These are phyloP conservation scores for Diaporthe destruens DNA, from an alignment of 2,329 filamentous ascomycete genomes.

Conservation along the genomic window DNA sequence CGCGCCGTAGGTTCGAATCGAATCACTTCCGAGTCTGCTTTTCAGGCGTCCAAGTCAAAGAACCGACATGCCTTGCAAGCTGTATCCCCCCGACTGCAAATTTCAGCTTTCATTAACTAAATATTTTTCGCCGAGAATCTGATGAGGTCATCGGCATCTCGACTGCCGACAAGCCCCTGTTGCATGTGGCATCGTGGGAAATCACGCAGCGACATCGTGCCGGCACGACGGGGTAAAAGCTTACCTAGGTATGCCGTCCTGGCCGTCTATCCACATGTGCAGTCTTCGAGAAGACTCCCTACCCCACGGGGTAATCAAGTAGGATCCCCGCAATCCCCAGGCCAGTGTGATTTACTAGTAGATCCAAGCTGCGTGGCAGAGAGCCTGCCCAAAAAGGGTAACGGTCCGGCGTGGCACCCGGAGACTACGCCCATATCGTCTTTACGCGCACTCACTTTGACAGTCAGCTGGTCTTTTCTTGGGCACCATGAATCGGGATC, in stretches of 20 bases:
- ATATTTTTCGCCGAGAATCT: not conserved
- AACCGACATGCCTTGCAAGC: too few species aligned
- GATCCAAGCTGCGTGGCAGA: constrained; percentile 11
- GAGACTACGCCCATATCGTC: constrained; percentile 23
- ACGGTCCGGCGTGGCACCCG: constrained; percentile 27
- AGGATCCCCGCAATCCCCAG: constrained; percentile 9
- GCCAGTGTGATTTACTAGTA: constrained; percentile 19
- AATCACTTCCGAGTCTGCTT: not conserved
- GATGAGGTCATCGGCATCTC: constrained; percentile 7
- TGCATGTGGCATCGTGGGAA: constrained; percentile 14
- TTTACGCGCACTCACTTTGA: not conserved
- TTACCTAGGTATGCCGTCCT: too few species aligned
- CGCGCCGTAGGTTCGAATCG: not conserved
- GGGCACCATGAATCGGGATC: constrained; percentile 19
- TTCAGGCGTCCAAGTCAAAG: not conserved
- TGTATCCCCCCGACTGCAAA: not conserved
- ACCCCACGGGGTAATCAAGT: constrained; percentile 28
- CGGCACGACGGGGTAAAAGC: constrained; percentile 10
- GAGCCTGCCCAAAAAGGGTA: constrained; percentile 12
- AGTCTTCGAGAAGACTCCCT: not conserved
- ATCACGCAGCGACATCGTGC: constrained; percentile 4
- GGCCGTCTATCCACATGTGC: not conserved
- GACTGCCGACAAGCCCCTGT: constrained; percentile 17
- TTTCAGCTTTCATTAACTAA: not conserved
- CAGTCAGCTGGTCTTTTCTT: constrained; percentile 29